Evolutionary conservation across 192 early-diverging fungal genomes (phyloP).

Genomic region (Podila clonocystis): DNA sequence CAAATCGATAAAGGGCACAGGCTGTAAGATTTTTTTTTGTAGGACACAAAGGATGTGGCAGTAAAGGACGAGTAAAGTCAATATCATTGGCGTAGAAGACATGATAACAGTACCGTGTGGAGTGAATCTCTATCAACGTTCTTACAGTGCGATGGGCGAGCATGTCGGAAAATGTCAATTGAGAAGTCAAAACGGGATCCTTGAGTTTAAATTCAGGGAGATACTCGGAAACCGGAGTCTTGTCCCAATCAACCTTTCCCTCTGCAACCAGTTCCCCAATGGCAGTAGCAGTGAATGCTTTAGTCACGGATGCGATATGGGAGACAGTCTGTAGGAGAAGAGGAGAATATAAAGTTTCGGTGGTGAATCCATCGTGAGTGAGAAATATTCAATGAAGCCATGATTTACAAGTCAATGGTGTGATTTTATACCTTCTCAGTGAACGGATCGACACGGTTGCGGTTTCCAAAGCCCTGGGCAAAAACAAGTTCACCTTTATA

Average conservation of each 20-base stretch:
- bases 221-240: conserved; percentile 5
- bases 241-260: conserved; percentile 33
- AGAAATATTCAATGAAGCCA: not conserved
- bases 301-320: conserved; percentile 15
- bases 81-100: too few species aligned
- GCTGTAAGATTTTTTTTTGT: too few species aligned
- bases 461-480: conserved; percentile 28
- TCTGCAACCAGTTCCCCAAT: conserved; percentile 35
- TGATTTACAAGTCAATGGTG: too few species aligned
- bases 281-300: conserved; percentile 26
- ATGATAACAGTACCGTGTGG: not conserved
- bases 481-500: conserved; percentile 29
- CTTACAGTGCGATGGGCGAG: conserved; percentile 5
- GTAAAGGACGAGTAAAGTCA: too few species aligned
- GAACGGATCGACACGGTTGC: conserved; percentile 18
- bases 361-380: not conserved
- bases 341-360: too few species aligned
- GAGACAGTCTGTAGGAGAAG: not conserved
- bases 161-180: not conserved
- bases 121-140: not conserved
- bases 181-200: not conserved
- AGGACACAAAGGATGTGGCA: too few species aligned
- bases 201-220: conserved; percentile 8
- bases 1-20: too few species aligned
- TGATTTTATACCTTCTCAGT: conserved; percentile 14